Evolutionary conservation across 2,329 filamentous ascomycete genomes (phyloP).

Genomic region (Alternaria arbusti): DNA sequence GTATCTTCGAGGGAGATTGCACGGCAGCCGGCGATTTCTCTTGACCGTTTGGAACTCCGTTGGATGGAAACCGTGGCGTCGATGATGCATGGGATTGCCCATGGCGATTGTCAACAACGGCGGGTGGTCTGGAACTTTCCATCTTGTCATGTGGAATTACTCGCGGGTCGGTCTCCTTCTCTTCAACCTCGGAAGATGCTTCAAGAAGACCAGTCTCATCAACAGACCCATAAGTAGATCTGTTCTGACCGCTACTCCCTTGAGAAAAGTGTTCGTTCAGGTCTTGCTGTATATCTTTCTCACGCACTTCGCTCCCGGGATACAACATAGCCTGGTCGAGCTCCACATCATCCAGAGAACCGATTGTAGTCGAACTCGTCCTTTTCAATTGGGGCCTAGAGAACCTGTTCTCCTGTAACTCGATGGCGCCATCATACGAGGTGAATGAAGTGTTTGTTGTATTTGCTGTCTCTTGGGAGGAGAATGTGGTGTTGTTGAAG

Average conservation of each 20-base stretch:
- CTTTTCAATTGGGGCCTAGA: constrained; percentile 12
- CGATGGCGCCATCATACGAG: constrained; percentile 8
- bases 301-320: constrained; percentile 6
- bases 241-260: constrained; percentile 22
- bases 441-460: constrained; percentile 37
- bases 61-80: background rate
- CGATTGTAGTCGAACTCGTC: constrained; percentile 28
- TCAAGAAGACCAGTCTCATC: constrained; percentile 28
- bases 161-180: background rate
- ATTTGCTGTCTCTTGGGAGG: constrained; percentile 30
- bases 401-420: background rate
- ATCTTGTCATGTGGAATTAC: background rate
- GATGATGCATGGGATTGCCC: background rate
- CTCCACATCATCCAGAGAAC: constrained; percentile 26
- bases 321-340: constrained; percentile 9
- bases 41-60: background rate
- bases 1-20: constrained; percentile 23
- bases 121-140: background rate
- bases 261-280: constrained; percentile 11
- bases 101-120: background rate
- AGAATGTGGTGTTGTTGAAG: constrained; percentile 27
- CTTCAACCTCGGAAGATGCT: constrained; percentile 21
- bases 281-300: constrained; percentile 5
- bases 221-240: constrained; percentile 35
- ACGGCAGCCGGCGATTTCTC: background rate